Conservation (phyloP, 768 basidiomycete genomes). For the Mycena maculata region DNA sequence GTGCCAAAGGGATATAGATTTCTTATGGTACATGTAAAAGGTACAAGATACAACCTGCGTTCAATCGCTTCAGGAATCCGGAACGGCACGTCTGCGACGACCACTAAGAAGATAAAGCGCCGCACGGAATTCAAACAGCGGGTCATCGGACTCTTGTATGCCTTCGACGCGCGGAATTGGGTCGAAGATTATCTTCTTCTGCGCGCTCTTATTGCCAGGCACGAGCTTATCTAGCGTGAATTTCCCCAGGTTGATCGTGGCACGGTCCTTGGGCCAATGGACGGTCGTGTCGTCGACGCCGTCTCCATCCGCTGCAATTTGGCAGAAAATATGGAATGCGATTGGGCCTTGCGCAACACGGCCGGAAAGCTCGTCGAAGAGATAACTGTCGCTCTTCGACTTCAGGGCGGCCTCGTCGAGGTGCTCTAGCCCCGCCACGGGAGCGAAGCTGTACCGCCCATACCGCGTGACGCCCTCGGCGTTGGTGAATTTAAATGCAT, state of each 20-base stretch:
- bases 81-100: conserved; percentile 34
- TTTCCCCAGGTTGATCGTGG: conserved; percentile 31
- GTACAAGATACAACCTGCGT: not conserved
- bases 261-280: conserved; percentile 38
- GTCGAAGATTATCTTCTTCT: conserved; percentile 37
- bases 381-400: conserved; percentile 29
- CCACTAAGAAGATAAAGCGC: conserved; percentile 39
- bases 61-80: not conserved
- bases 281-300: conserved; percentile 32
- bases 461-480: conserved; percentile 25
- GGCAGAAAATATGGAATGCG: conserved; percentile 31
- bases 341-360: conserved; percentile 31
- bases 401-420: conserved; percentile 33
- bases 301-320: conserved; percentile 38
- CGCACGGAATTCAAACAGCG: conserved; percentile 36
- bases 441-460: conserved; percentile 34
- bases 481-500: conserved; percentile 38
- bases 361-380: conserved; percentile 34
- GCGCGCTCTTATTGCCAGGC: conserved; percentile 25
- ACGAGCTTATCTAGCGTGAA: conserved; percentile 30
- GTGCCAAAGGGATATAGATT: no score
- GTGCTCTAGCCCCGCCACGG: conserved; percentile 34
- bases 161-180: conserved; percentile 36
- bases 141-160: conserved; percentile 34
- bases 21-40: not conserved